These are phyloP conservation scores for Bacterosira constricta DNA, from an alignment of 108 stramenopile genomes.

Conservation along the genomic window DNA sequence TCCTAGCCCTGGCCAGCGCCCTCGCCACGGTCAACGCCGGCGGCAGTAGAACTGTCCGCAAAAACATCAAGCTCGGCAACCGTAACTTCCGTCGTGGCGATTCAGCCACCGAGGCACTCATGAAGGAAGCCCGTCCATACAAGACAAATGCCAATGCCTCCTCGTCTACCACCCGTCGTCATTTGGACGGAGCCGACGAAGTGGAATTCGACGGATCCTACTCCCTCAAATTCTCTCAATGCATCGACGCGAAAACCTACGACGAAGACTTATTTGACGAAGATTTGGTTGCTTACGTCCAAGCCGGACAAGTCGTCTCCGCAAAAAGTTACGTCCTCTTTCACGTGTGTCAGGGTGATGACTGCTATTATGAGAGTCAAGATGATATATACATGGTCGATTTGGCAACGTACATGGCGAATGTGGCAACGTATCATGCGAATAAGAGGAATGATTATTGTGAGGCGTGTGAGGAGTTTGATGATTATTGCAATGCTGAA, in stretches of 20 bases:
- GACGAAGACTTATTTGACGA: slow-evolving; percentile 39
- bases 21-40: background rate
- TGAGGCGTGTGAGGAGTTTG: slow-evolving; percentile 54
- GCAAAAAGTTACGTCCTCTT: slow-evolving; percentile 68
- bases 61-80: slow-evolving; percentile 1
- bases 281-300: slow-evolving; percentile 23
- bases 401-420: slow-evolving; percentile 54
- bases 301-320: slow-evolving; percentile 38
- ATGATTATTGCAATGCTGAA: slow-evolving; percentile 55
- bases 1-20: background rate
- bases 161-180: background rate
- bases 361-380: slow-evolving; percentile 56
- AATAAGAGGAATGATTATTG: slow-evolving; percentile 55
- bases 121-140: slow-evolving; percentile 10
- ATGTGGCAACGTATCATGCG: slow-evolving; percentile 50
- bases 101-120: background rate
- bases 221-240: slow-evolving; percentile 28
- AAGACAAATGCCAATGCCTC: background rate
- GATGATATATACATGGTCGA: slow-evolving; percentile 62
- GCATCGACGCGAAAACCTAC: slow-evolving; percentile 27
- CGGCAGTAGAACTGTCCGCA: background rate
- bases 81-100: slow-evolving; percentile 3
- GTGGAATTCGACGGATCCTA: slow-evolving; percentile 14
- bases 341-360: slow-evolving; percentile 53
- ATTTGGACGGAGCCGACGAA: background rate